Conservation (phyloP, 805 yeast species). For the Candida quercuum region DNA sequence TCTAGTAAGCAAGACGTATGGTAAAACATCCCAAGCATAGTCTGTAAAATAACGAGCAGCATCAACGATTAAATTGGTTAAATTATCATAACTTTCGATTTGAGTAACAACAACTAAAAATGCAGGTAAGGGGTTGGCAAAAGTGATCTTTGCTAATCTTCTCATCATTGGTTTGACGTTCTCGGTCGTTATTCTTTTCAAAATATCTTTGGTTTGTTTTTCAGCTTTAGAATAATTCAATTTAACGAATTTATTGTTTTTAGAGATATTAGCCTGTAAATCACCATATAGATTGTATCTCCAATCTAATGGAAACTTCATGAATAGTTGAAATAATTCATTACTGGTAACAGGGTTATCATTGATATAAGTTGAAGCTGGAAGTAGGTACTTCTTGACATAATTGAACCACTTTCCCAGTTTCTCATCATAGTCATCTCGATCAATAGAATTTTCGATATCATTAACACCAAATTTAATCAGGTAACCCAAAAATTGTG, state of each 20-base stretch:
- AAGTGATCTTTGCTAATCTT: slow-evolving; percentile 63
- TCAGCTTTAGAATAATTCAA: slow-evolving; percentile 62
- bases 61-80: slow-evolving; percentile 71
- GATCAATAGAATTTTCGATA: slow-evolving; percentile 17
- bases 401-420: slow-evolving; percentile 50
- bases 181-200: slow-evolving; percentile 79
- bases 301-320: slow-evolving; percentile 49
- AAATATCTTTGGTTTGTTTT: slow-evolving; percentile 68
- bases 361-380: slow-evolving; percentile 41
- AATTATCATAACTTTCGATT: slow-evolving; percentile 87
- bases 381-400: slow-evolving; percentile 61
- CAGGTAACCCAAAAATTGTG: slow-evolving; percentile 47
- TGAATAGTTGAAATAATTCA: slow-evolving; percentile 52
- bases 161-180: slow-evolving; percentile 71
- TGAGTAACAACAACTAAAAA: slow-evolving; percentile 68
- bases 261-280: slow-evolving; percentile 50
- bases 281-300: slow-evolving; percentile 83
- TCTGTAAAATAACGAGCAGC: slow-evolving; percentile 70
- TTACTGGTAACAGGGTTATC: slow-evolving; percentile 56
- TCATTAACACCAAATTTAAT: slow-evolving; percentile 52
- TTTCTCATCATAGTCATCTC: slow-evolving; percentile 12
- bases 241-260: slow-evolving; percentile 50
- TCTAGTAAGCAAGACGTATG: slow-evolving; percentile 66
- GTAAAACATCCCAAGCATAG: slow-evolving; percentile 82
- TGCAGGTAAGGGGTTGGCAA: slow-evolving; percentile 74